A percentile compares a stretch with the other conserved stretches of the same genome.
Evolutionary conservation across 1,284 basidiomycete genomes (phyloP).

Genomic region (Moesziomyces sp.): DNA sequence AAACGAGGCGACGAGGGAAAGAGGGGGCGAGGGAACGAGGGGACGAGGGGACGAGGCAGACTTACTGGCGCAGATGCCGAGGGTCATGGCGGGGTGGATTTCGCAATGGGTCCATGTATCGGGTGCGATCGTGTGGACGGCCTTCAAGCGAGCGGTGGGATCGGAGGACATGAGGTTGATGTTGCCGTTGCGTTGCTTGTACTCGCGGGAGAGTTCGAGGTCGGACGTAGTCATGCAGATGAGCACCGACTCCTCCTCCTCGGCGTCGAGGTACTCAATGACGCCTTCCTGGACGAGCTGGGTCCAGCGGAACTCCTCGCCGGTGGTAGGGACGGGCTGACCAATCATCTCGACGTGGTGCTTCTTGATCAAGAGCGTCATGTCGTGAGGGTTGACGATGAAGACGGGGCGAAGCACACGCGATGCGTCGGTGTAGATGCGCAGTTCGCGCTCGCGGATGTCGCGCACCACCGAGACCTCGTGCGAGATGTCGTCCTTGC

Average conservation of each 20-base stretch:
- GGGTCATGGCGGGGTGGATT: constrained; percentile 98
- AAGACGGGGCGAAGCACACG: constrained; percentile 96
- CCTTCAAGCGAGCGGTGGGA: constrained; percentile 82
- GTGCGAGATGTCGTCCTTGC: constrained; percentile 93
- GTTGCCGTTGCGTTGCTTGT: constrained; percentile 71
- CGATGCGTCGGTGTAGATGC: constrained; percentile 95
- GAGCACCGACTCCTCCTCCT: constrained; percentile 99
- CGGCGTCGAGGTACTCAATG: constrained; percentile 94
- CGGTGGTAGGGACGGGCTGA: constrained; percentile 57
- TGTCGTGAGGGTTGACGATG: constrained; percentile 86
- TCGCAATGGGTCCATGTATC: constrained; percentile 95
- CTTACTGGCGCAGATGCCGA: constrained; percentile 85
- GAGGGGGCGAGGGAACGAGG: no score
- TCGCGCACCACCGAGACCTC: constrained; percentile 97
- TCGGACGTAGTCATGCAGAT: constrained; percentile 99
- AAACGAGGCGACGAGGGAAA: no score
- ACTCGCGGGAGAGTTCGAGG: constrained; percentile 75
- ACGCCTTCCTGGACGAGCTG: constrained; percentile 86
- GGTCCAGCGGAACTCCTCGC: constrained; percentile 77
- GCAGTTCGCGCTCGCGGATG: constrained; percentile 92
- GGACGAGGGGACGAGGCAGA: no score
- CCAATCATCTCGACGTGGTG: constrained; percentile 82
- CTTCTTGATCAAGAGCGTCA: constrained; percentile 80
- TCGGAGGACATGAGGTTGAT: constrained; percentile 79
- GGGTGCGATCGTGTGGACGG: constrained; percentile 57